Evolutionary conservation across 306 rosid species (phyloP).

Genomic region (Hippophae rhamnoides): DNA sequence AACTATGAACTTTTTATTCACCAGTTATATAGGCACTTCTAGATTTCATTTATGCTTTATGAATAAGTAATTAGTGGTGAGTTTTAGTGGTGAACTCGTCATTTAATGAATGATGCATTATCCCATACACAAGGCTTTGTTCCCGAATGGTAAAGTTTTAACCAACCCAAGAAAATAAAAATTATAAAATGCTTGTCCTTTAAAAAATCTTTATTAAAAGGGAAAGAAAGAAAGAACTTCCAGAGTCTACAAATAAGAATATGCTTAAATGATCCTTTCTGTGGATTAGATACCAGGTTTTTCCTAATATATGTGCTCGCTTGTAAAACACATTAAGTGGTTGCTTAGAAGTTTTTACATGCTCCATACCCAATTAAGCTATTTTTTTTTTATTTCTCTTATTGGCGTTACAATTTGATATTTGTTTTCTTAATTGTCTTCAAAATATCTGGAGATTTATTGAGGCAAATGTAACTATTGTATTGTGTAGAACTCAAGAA

Average conservation of each 20-base stretch:
- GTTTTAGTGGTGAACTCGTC: background rate
- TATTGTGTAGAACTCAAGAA: constrained; percentile 62
- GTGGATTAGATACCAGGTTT: too few species aligned
- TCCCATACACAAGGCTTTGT: constrained; percentile 1
- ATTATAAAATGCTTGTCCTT: background rate
- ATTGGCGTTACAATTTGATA: too few species aligned
- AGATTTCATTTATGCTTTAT: background rate
- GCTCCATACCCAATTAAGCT: too few species aligned
- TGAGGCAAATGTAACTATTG: constrained; percentile 4
- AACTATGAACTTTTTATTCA: background rate
- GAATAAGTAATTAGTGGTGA: background rate
- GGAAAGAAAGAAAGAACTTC: background rate
- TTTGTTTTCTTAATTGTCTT: too few species aligned
- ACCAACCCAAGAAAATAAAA: background rate
- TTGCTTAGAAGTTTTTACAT: too few species aligned
- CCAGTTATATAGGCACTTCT: background rate
- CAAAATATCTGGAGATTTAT: constrained; percentile 1
- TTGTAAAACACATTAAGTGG: background rate
- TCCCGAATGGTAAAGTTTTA: background rate
- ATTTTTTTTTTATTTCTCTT: too few species aligned
- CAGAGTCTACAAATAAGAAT: background rate
- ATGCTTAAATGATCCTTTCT: too few species aligned
- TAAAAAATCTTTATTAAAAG: background rate
- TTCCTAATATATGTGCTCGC: background rate
- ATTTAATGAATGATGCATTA: background rate